Percentiles rank a stretch among this genome's conserved stretches.
phyloP scores from a whole-genome alignment of 805 yeast genomes.

The Brettanomyces anomalus region DNA sequence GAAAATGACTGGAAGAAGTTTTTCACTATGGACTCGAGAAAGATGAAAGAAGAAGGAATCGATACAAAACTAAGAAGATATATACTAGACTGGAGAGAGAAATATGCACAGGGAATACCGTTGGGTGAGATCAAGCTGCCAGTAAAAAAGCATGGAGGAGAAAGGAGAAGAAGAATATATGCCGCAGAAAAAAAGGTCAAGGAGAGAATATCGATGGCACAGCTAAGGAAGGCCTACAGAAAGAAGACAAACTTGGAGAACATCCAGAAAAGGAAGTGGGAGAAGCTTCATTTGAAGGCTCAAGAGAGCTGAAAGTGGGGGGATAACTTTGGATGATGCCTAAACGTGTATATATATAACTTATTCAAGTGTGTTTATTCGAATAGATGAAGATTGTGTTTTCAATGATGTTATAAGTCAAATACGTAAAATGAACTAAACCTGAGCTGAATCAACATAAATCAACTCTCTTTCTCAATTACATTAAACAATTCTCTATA shows the following conservation, averaged over 20 bases:
- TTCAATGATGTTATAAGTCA: no score
- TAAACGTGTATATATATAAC: background rate
- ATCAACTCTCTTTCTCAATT: no score
- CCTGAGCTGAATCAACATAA: no score
- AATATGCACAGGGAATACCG: slow-evolving; percentile 44
- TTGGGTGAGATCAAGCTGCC: slow-evolving; percentile 52
- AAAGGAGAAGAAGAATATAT: slow-evolving; percentile 63
- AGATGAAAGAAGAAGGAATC: slow-evolving; percentile 69
- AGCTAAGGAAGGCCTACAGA: slow-evolving; percentile 20
- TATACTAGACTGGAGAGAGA: slow-evolving; percentile 64
- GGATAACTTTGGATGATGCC: slow-evolving; percentile 2
- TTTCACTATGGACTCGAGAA: slow-evolving; percentile 42
- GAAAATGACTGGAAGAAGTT: slow-evolving; percentile 64
- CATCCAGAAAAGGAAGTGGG: slow-evolving; percentile 13
- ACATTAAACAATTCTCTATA: no score
- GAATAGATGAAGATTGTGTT: background rate
- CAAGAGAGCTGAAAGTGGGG: background rate
- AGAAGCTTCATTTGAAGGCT: slow-evolving; percentile 15
- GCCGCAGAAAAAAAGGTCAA: slow-evolving; percentile 52
- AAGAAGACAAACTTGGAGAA: slow-evolving; percentile 11
- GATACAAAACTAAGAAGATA: slow-evolving; percentile 66
- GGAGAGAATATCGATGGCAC: slow-evolving; percentile 33
- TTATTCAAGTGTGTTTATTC: background rate
- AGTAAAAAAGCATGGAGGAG: slow-evolving; percentile 78
- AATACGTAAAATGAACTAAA: no score